Base-by-base conservation (phyloP, 371 early-diverging fungal species). In the Rhizopus arrhizus region DNA sequence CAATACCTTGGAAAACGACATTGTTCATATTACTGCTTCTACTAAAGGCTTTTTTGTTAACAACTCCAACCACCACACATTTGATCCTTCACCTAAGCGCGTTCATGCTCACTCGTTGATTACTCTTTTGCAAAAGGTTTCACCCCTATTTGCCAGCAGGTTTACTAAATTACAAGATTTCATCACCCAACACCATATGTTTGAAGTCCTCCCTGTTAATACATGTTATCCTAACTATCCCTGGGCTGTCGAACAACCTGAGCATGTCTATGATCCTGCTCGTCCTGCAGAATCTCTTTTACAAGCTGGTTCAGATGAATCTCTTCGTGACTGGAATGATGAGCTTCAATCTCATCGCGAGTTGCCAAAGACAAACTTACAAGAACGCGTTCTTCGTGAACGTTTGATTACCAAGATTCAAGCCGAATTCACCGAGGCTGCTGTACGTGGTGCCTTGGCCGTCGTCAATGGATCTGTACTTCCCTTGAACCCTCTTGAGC, bases 261-360 rank as follows among this genome's bases (percentile, higher is more conserved):
- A 77, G 28, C 87, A 85, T 59, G 69, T 73, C 10, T 83, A 79
- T 33, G 92, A 91, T 59, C 70, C 84, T 36, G 77, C 87, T 28
- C 86, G 92, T 32, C 80, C 85, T 28, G 70, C 89, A 29, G 93
- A 92, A 60, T 68, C 83, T 22, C 76, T 84, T 42, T 80, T 82
- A 49, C 85, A 89, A 5, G 65, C 83, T 5, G 92, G 92, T 54
- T 82, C 87, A 4, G 86, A 87, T 1, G 93, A 90, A 58, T 82
- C 87, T 9, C 59, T 93, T 56, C 89, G 94, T 45, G 96, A 97
- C 72, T 97, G 96, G 96, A 96, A 97, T 77, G 97, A 97, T 57
- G 96, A 97, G 68, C 66, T 95, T 40, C 95, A 96, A 74, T 84
- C 90, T 4, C 89, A 91, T 40, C 89, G 93, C 33, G 95, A 95